These are phyloP conservation scores for Lipomyces spencermartinsiae DNA, from an alignment of 805 yeast species.

Conservation along the genomic window DNA sequence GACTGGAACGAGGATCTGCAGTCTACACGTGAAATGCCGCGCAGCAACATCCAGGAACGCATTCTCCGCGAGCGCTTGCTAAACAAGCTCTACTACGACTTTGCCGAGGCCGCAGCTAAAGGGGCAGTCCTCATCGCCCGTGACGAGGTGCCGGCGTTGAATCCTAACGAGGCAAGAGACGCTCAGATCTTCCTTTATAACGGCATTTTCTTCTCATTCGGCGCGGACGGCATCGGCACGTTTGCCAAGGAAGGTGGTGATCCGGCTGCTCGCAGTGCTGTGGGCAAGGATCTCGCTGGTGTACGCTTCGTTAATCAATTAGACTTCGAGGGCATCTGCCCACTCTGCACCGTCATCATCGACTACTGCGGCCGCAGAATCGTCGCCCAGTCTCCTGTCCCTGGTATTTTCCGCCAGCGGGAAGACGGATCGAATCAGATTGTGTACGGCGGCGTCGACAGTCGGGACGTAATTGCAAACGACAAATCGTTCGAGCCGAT, in stretches of 20 bases:
- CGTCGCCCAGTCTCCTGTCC: conserved; percentile 93
- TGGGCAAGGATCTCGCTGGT: conserved; percentile 77
- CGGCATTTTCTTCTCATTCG: conserved; percentile 86
- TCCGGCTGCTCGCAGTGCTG: conserved; percentile 82
- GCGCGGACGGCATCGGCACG: conserved; percentile 70
- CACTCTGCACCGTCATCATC: conserved; percentile 80
- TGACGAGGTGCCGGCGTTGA: conserved; percentile 78
- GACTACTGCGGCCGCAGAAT: conserved; percentile 90
- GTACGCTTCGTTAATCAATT: conserved; percentile 70
- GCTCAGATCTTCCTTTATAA: conserved; percentile 75
- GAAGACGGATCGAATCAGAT: conserved; percentile 57
- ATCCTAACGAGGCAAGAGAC: conserved; percentile 70
- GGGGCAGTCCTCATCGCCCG: conserved; percentile 79
- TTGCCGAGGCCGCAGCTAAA: conserved; percentile 73
- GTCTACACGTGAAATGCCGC: conserved; percentile 73
- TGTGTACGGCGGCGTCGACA: conserved; percentile 77
- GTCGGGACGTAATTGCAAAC: conserved; percentile 55
- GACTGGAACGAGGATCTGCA: conserved; percentile 96
- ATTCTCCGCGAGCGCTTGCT: conserved; percentile 76
- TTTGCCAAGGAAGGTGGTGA: conserved; percentile 76
- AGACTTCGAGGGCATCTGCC: conserved; percentile 67
- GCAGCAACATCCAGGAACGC: conserved; percentile 63
- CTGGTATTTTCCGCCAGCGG: conserved; percentile 72
- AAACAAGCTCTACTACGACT: conserved; percentile 74
- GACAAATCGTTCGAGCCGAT: conserved; percentile 61